These are phyloP conservation scores for Coffea humblotiana DNA, from an alignment of 305 asterid species.

Conservation along the genomic window DNA sequence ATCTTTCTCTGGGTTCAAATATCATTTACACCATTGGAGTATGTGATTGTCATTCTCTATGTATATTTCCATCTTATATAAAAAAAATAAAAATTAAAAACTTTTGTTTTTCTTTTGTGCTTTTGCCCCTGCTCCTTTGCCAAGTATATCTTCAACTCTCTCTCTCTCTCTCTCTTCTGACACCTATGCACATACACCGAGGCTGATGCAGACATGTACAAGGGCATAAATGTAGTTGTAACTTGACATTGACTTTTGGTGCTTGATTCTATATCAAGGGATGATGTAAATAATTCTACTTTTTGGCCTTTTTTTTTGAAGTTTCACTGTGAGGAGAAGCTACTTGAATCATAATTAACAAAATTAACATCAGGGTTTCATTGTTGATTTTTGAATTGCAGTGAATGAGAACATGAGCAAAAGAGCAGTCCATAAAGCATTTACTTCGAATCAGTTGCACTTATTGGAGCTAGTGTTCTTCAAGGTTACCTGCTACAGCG, in stretches of 20 bases:
- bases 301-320: neutral
- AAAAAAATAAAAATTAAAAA: neutral
- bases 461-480: constrained; percentile 51
- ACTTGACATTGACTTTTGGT: neutral
- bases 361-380: neutral
- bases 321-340: neutral
- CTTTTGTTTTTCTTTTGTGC: neutral
- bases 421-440: constrained; percentile 57
- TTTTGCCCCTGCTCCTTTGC: neutral
- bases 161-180: neutral
- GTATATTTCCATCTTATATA: too few species aligned
- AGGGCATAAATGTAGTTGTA: too few species aligned
- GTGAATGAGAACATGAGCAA: constrained; percentile 57
- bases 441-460: constrained; percentile 55
- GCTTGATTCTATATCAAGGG: neutral
- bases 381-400: constrained; percentile 24
- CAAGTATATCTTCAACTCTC: neutral
- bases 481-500: constrained; percentile 60
- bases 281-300: neutral
- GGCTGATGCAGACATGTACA: too few species aligned
- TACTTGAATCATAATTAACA: neutral
- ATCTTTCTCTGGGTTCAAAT: too few species aligned
- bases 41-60: too few species aligned
- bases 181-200: too few species aligned
- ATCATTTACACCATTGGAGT: too few species aligned